Evolutionary conservation across 371 early-diverging fungal genomes (phyloP).

Genomic region (Mortierella sp.): DNA sequence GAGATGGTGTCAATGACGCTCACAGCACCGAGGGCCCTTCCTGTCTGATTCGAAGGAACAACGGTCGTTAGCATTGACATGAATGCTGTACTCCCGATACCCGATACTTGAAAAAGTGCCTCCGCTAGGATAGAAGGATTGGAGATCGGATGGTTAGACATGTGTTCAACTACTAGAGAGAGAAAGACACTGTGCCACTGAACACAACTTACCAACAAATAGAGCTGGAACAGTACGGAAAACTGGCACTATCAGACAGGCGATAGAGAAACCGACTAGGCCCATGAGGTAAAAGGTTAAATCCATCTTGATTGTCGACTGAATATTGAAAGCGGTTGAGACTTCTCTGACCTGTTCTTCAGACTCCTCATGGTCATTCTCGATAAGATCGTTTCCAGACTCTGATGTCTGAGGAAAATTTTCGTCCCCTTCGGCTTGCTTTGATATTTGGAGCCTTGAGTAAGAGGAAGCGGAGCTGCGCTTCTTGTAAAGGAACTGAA

Average conservation of each 20-base stretch:
- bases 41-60: slow-evolving; percentile 8
- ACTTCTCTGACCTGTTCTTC: background rate
- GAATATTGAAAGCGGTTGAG: background rate
- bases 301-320: slow-evolving; percentile 19
- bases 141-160: background rate
- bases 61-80: slow-evolving; percentile 12
- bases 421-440: too few relatives aligned
- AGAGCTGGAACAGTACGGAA: slow-evolving; percentile 11
- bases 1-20: slow-evolving; percentile 9
- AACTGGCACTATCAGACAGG: background rate
- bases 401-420: too few relatives aligned
- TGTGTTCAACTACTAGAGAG: background rate
- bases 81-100: background rate
- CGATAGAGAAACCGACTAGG: background rate
- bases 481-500: slow-evolving; percentile 16
- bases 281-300: slow-evolving; percentile 2
- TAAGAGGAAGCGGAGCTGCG: too few relatives aligned
- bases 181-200: background rate
- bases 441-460: too few relatives aligned
- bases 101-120: background rate
- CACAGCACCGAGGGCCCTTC: slow-evolving; percentile 11
- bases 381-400: too few relatives aligned
- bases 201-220: slow-evolving; percentile 10
- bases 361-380: background rate
- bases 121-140: background rate